Evolutionary conservation across 306 rosid species (phyloP).

Genomic region (Fragaria ananassa): DNA sequence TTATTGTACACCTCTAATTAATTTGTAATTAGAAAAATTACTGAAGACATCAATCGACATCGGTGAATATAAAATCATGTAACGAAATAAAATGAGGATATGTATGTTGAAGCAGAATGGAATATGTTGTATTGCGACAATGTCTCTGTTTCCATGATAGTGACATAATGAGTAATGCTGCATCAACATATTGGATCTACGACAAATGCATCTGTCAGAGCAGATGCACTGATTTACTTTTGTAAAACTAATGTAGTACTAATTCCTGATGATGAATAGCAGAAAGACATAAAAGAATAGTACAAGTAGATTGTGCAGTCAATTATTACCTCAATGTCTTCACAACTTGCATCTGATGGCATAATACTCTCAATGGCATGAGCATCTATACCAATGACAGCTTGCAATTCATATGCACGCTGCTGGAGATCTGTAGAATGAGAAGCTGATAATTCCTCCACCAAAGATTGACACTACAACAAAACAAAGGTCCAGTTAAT

Average conservation of each 20-base stretch:
- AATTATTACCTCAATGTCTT: slow-evolving; percentile 69
- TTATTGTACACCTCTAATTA: not conserved
- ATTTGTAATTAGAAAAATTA: not conserved
- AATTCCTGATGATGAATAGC: not conserved
- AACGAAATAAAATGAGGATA: not conserved
- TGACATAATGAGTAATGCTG: not conserved
- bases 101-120: not conserved
- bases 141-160: not conserved
- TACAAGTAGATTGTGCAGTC: slow-evolving; percentile 5
- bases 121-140: not conserved
- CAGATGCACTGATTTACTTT: not conserved
- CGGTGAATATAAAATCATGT: not conserved
- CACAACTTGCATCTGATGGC: slow-evolving; percentile 78
- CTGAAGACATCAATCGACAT: not conserved
- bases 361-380: slow-evolving; percentile 51
- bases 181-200: not conserved
- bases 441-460: slow-evolving; percentile 80
- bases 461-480: slow-evolving; percentile 65
- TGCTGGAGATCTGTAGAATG: slow-evolving; percentile 91
- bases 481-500: slow-evolving; percentile 6
- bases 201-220: not conserved
- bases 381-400: slow-evolving; percentile 51
- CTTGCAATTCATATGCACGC: slow-evolving; percentile 90
- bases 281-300: not conserved
- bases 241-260: not conserved